Conservation (phyloP, 139 green algal species). For the Picochlorum sp. region DNA sequence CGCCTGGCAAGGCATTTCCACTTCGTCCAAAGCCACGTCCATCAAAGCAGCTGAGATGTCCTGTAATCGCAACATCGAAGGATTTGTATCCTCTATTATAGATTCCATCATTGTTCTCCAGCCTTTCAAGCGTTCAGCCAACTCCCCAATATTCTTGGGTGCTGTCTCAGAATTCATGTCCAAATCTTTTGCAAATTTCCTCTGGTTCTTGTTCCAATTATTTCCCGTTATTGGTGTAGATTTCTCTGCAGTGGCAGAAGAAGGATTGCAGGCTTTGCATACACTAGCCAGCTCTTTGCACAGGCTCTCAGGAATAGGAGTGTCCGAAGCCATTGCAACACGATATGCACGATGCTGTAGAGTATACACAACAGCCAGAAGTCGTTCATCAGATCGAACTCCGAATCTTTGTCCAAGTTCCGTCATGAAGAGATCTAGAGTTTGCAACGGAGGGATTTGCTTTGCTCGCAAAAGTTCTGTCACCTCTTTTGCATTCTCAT, state of each 20-base stretch:
- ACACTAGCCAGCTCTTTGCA: slow-evolving; percentile 78
- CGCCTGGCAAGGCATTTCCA: slow-evolving; percentile 87
- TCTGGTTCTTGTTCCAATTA: slow-evolving; percentile 49
- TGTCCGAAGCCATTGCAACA: slow-evolving; percentile 36
- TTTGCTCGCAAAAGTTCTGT: slow-evolving; percentile 60
- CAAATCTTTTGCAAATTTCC: slow-evolving; percentile 83
- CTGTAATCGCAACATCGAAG: slow-evolving; percentile 64
- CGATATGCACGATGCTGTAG: slow-evolving; percentile 92
- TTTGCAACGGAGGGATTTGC: slow-evolving; percentile 1
- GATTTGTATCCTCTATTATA: slow-evolving; percentile 71
- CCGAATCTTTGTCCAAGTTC: slow-evolving; percentile 58
- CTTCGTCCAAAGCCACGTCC: slow-evolving; percentile 67
- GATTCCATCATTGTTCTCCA: slow-evolving; percentile 69
- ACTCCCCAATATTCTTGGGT: slow-evolving; percentile 72
- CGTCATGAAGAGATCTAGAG: slow-evolving; percentile 45
- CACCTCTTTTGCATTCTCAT: slow-evolving; percentile 45
- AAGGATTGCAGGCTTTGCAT: slow-evolving; percentile 62
- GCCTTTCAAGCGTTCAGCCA: slow-evolving; percentile 75
- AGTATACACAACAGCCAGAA: slow-evolving; percentile 87
- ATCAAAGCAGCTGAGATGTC: slow-evolving; percentile 57
- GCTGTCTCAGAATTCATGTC: slow-evolving; percentile 64
- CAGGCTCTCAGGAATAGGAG: slow-evolving; percentile 63
- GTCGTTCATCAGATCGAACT: slow-evolving; percentile 78
- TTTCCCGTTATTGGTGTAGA: neutral
- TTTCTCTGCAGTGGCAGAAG: slow-evolving; percentile 1